Base-by-base conservation (phyloP, 345 rosid genomes). In the Cardamine occulta region DNA sequence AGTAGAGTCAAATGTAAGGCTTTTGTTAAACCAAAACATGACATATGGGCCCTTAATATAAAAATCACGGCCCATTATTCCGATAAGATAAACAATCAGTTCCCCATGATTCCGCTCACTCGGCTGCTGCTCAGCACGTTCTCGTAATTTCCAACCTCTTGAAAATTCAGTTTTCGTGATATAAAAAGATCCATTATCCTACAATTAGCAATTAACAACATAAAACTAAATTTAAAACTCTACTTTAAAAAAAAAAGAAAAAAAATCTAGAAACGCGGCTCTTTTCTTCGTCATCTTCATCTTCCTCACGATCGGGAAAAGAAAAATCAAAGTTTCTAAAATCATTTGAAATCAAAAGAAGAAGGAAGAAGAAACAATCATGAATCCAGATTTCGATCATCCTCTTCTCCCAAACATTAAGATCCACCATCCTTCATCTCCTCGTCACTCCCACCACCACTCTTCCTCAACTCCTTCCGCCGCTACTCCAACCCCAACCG, bases 401-500 rank as follows among this genome's bases (percentile, higher is more conserved):
- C 89, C 86, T 44, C 86, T 83, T 21, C 97, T 89, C 51, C 95
- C 97, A 5, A 82, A 86, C 66, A 87, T 91, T 84, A 89, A 86
- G 78, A 89, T 87, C 86, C 92, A 84, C 80, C 91, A 80, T 78
- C 81, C 77, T 15, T 68, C 82, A 15, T 79, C 82, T 31, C 82
- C 82, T 17, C 82, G 79, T 24, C 82, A 79, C 69, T 73, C 81
- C 9, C 77, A 84, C 80, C 59, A 74, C 87, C 71, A 70, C 55
- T 76, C 85, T 62, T 72, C 72, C 73, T 75, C 74, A 60, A 79
- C 77, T 40, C 71, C 82, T 47, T 71, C 79, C 65, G 68, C 79
- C 62, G 80, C 84, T 18, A 83, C 88, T 19, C 85, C 91, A 0
- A 92, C 96, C 34, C 97, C 97, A 8, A 89, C 97, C 69, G 87